Base-by-base conservation (phyloP, 2,329 filamentous ascomycete species). In the Geosmithia putterillii region DNA sequence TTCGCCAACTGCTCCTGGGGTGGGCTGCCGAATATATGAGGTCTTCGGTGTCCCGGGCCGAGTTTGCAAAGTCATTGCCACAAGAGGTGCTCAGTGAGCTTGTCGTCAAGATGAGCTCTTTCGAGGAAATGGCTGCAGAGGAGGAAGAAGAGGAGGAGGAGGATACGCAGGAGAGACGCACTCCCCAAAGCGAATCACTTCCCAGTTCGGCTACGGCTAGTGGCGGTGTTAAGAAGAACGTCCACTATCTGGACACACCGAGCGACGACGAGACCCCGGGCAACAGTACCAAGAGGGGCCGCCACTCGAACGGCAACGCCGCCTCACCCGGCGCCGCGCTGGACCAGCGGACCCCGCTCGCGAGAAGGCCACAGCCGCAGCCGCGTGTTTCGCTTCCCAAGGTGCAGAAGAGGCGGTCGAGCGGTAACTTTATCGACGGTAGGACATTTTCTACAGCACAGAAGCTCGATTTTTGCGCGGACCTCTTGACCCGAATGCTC, bases 21-120 rank as follows among this genome's bases (percentile, higher is more conserved):
- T 81, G 77, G 77, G 73, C 75, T 2, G 76, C 74, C 21, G 76
- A 81, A 56, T 80, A 80, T 50, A 76, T 80, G 61, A 63, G 73
- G 37, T 71, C 71, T 0, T 76, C 74, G 3, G 69, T 75, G 19
- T 65, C 67, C 1, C 66, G 74, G 17, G 64, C 70, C 8, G 72
- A 76, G 46, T 80, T 80, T 51, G 76, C 73, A 38, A 73, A 72
- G 50, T 74, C 74, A 0, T 64, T 81, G 3, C 76, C 77, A 0
- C 72, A 80, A 48, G 74, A 79, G 50, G 73, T 81, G 1, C 60
- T 81, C 7, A 77, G 73, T 47, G 76, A 80, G 55, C 65, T 81
- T 6, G 76, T 81, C 0, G 68, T 81, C 2, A 64, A 71, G 12
- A 79, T 81, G 74, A 77, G 73, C 54, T 69, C 72, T 18, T 60